Percentiles rank a stretch among this genome's conserved stretches.
phyloP scores from a whole-genome alignment of 805 yeast species.

The Lipomyces yamadae region DNA sequence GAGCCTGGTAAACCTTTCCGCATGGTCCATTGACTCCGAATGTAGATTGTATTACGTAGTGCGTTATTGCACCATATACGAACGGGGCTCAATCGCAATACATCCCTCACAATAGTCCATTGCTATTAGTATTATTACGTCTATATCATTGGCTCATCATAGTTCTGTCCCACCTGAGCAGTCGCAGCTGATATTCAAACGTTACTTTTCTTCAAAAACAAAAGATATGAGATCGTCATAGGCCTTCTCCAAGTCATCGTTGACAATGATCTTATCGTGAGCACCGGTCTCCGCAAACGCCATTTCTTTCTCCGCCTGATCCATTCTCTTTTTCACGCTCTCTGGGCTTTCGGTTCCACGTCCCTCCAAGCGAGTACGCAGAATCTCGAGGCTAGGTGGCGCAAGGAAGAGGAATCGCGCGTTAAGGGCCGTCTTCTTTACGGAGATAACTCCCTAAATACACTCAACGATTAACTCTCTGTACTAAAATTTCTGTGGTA shows the following conservation, averaged over 20 bases:
- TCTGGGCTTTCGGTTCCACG: conserved; percentile 97
- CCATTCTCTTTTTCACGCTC: conserved; percentile 78
- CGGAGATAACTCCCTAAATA: conserved; percentile 79
- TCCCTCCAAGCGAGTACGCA: conserved; percentile 73
- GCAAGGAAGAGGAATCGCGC: conserved; percentile 87
- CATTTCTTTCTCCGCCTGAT: conserved; percentile 86
- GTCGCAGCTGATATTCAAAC: neutral
- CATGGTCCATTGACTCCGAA: conserved; percentile 32
- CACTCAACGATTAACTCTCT: neutral
- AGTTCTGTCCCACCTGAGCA: no score
- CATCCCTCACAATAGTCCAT: neutral
- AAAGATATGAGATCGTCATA: conserved; percentile 79
- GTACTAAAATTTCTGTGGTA: neutral
- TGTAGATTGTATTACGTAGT: neutral
- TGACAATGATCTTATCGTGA: conserved; percentile 86
- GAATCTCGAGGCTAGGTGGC: conserved; percentile 87
- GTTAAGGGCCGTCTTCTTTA: conserved; percentile 77
- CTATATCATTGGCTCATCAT: neutral
- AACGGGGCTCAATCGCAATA: neutral
- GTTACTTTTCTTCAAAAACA: conserved; percentile 54
- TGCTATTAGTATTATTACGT: neutral
- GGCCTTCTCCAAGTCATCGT: conserved; percentile 89
- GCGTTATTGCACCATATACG: neutral
- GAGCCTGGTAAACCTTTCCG: conserved; percentile 40
- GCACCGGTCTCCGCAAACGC: conserved; percentile 87